Evolutionary conservation across 1,139 yeast species (phyloP), one percentile per base, ranked within the genome.

Genomic region (Candida albicans): DNA sequence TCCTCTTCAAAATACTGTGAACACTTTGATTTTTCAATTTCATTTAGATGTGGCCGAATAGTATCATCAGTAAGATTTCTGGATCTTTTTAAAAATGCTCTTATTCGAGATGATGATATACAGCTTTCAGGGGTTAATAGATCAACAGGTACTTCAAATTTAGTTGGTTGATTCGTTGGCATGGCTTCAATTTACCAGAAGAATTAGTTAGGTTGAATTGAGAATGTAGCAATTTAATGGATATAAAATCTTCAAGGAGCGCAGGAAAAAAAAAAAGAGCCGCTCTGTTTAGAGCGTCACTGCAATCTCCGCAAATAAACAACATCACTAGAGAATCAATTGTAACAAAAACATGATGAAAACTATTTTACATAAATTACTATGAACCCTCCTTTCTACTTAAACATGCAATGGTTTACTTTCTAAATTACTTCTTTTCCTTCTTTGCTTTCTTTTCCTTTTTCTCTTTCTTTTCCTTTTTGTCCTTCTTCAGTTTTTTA

Each of bases 401-500:
- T 18, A 5, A 18, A 18, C 22, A 18, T 18, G 22, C 22, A 18
- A n/a, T 18, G 22, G 22, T 18, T 5, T 4, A 18, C 24, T 33
- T 18, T 27, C n/a, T n/a, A 27, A 27, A 27, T n/a, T 29, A 71
- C 27, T 47, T 69, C 49, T 68, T 69, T 47, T 70, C 67, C 57
- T 68, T 65, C 61, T 67, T 62, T 49, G 67, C 66, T 58, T 72
- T 67, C 60, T 73, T 69, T 53, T 69, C 66, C 56, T 73, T 70
- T 51, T 67, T 59, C 64, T 69, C 49, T 54, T 71, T 70, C 49
- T 69, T 68, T 37, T 73, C 69, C 57, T 72, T 67, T 61, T 69
- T 65, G 49, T 70, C 68, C 61, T 75, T 70, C 61, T 76, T 71
- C 56, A 78, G 75, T 50, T 74, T 73, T 61, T 66, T 65, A 41